Base-by-base conservation (phyloP, 495 filamentous ascomycete species). In the Hypoxylon intermedium region DNA sequence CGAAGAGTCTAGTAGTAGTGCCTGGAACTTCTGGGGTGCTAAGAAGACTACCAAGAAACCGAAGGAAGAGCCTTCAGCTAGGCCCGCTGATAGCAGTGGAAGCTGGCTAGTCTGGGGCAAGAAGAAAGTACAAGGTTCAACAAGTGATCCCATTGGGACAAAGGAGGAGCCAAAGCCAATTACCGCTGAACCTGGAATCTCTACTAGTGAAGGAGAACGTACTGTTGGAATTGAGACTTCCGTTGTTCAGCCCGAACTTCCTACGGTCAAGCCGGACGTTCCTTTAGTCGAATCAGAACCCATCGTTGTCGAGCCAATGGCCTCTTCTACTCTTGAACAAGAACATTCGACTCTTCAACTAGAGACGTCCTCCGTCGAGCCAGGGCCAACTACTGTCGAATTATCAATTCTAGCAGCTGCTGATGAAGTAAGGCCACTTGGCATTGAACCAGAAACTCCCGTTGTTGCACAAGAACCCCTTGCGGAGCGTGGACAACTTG, bases 11-110 rank as follows among this genome's bases (percentile, higher is more conserved):
- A 59, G 28, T 41, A 41, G 50, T 19, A 67, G 62, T 36, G 67
- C 68, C 42, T 74, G 72, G 63, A 66, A 60, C 43, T 74, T 76
- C 58, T 75, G 72, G 72, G 73, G 72, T 19, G 72, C 65, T 11
- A 72, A 67, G 26, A 66, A 74, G 21, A 64, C 67, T 18, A 67
- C 67, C n/a, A 70, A 75, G 36, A 70, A 70, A 49, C 5, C 31
- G 9, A 67, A 63, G 42, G 61, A 52, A 23, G 59, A 34, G 20
- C 33, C 51, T 11, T 36, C 45, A 11, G 7, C 63, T 11, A 24
- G 37, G 3, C 28, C 41, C 3, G 52, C 36, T 6, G 68, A 68
- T 28, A 56, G 55, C 12, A 47, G 53, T 5, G 49, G 58, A 7
- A 56, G 67, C 45, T 75, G 65, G 72, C 51, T 66, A 21, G 53